A percentile compares a stretch with the other conserved stretches of the same genome.
phyloP scores from a whole-genome alignment of 768 basidiomycete genomes.

The Neoboletus magnificus region DNA sequence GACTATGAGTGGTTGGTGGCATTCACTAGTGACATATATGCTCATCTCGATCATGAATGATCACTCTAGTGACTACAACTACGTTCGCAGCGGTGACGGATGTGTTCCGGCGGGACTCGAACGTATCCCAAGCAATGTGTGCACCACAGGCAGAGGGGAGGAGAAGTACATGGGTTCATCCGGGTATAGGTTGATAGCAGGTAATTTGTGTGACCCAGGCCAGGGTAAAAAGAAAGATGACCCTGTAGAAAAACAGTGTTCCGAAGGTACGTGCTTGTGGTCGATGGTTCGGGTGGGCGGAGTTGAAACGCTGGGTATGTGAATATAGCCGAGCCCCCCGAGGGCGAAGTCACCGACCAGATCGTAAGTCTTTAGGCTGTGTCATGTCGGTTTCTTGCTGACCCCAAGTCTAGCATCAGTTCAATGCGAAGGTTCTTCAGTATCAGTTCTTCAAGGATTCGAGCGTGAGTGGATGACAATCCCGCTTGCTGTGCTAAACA shows the following conservation, averaged over 20 bases:
- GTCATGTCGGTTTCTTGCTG: background rate
- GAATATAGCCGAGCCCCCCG: conserved; percentile 64
- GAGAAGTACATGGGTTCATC: conserved; percentile 83
- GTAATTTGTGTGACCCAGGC: conserved; percentile 74
- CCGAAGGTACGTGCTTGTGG: conserved; percentile 48
- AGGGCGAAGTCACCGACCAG: conserved; percentile 77
- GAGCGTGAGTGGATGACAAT: conserved; percentile 41
- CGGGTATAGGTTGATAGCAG: conserved; percentile 89
- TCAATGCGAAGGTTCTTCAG: conserved; percentile 63
- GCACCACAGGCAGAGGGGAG: conserved; percentile 45
- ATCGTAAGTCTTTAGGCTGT: conserved; percentile 44
- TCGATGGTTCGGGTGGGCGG: background rate
- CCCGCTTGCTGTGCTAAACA: background rate
- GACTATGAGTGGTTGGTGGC: conserved; percentile 89
- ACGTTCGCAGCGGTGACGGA: conserved; percentile 62
- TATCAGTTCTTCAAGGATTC: conserved; percentile 85
- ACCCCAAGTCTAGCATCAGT: conserved; percentile 54
- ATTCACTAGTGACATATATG: background rate
- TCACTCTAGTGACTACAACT: conserved; percentile 79
- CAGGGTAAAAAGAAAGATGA: conserved; percentile 67
- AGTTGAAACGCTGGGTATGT: background rate
- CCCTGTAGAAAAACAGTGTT: conserved; percentile 69
- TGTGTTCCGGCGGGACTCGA: conserved; percentile 90
- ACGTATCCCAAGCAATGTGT: conserved; percentile 74
- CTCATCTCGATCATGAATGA: background rate